Percentiles rank a stretch among this genome's conserved stretches.
Evolutionary conservation across 108 stramenopile genomes (phyloP).

Genomic region (Fragilaria crotonensis): DNA sequence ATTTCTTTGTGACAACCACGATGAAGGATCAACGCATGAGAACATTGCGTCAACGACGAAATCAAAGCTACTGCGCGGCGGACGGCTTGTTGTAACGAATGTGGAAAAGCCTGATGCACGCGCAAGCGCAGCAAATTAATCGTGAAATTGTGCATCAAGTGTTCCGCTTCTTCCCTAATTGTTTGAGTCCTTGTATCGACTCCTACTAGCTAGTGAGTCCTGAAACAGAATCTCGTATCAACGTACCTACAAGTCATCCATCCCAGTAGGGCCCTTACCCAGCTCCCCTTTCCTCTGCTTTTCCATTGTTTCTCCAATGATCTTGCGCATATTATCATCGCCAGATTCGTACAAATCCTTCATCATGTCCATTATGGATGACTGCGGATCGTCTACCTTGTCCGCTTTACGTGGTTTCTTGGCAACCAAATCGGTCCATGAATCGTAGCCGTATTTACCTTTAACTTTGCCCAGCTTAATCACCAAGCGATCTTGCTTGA

Average conservation of each 20-base stretch:
- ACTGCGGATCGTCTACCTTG: constrained; percentile 50
- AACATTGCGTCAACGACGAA: not conserved
- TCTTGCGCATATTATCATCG: constrained; percentile 92
- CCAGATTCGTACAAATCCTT: constrained; percentile 96
- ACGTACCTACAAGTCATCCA: constrained; percentile 15
- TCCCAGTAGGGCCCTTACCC: constrained; percentile 19
- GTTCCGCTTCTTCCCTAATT: too few species aligned
- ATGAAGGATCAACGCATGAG: not conserved
- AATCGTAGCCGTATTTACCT: constrained; percentile 81
- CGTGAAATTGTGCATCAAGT: too few species aligned
- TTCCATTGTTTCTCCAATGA: constrained; percentile 94
- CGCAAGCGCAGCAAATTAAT: too few species aligned
- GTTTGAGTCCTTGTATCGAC: too few species aligned
- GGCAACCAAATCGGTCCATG: constrained; percentile 77
- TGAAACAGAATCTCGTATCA: too few species aligned
- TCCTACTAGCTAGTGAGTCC: too few species aligned
- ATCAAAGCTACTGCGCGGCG: too few species aligned
- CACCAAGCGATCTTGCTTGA: constrained; percentile 88
- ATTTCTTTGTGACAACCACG: not conserved
- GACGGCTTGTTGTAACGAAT: too few species aligned
- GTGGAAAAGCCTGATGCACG: too few species aligned
- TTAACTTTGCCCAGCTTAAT: constrained; percentile 84
- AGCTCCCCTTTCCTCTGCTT: constrained; percentile 83
- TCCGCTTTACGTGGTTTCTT: constrained; percentile 47
- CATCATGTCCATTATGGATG: constrained; percentile 94